Evolutionary conservation across 345 rosid species (phyloP).

Genomic region (Acer negundo): DNA sequence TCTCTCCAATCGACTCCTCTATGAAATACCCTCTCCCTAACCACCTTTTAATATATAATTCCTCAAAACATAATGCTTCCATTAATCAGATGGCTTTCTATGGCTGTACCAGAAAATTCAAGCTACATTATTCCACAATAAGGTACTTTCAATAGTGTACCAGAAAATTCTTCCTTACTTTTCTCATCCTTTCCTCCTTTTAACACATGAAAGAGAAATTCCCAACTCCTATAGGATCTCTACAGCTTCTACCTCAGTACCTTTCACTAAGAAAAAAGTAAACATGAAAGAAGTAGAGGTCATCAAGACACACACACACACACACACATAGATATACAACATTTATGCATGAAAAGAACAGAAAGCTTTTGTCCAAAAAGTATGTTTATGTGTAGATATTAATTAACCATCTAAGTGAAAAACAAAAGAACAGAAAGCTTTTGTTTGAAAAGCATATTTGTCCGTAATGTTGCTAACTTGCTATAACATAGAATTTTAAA

Average conservation of each 20-base stretch:
- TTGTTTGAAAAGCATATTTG: no score
- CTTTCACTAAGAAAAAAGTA: neutral
- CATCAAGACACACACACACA: neutral
- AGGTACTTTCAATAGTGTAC: neutral
- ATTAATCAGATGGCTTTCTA: neutral
- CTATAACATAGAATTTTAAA: neutral
- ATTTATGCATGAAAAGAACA: neutral
- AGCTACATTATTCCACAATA: neutral
- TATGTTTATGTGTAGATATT: neutral
- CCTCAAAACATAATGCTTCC: neutral
- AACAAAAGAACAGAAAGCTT: no score
- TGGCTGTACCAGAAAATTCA: neutral
- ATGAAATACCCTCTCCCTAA: neutral
- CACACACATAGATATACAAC: no score
- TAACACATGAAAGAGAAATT: neutral
- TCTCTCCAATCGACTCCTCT: neutral
- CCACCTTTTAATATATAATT: neutral
- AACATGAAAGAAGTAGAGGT: neutral
- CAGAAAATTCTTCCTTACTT: neutral
- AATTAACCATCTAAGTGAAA: no score
- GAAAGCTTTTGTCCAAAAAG: neutral
- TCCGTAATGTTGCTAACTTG: no score
- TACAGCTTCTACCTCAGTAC: neutral
- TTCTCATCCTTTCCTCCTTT: neutral
- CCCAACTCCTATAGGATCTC: neutral